phyloP scores from a whole-genome alignment of 2,329 filamentous ascomycete genomes.

The Sphaerostilbella broomeana region DNA sequence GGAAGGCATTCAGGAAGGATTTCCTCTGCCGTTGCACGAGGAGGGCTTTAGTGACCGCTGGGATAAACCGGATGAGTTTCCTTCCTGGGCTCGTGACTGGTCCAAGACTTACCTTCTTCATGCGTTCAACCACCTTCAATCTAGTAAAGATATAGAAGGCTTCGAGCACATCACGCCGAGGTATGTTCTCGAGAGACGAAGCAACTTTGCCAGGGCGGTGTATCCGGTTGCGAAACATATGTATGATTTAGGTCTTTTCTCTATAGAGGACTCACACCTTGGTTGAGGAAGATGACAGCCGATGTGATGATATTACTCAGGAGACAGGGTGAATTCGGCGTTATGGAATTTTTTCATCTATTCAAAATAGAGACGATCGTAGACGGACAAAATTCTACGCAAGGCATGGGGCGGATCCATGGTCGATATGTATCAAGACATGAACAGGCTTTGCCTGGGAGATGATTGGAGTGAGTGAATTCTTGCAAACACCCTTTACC shows the following conservation, averaged over 20 bases:
- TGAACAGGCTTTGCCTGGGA: too few species aligned
- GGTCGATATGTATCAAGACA: too few species aligned
- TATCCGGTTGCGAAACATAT: constrained; percentile 18
- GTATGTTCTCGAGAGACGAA: constrained; percentile 19
- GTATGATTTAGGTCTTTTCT: constrained; percentile 13
- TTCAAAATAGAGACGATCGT: too few species aligned
- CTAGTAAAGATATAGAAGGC: constrained; percentile 3
- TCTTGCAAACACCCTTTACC: too few species aligned
- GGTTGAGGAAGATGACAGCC: not conserved
- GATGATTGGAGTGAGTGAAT: too few species aligned
- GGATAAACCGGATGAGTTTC: not conserved
- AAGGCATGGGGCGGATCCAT: too few species aligned
- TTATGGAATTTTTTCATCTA: too few species aligned
- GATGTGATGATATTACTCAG: too few species aligned
- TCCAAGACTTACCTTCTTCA: constrained; percentile 20
- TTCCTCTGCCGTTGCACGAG: constrained; percentile 4
- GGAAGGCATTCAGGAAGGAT: not conserved
- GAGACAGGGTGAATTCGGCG: too few species aligned
- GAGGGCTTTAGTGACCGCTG: constrained; percentile 5
- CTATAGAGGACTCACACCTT: not conserved
- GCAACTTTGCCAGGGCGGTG: constrained; percentile 20
- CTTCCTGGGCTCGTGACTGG: constrained; percentile 17
- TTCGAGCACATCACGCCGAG: constrained; percentile 15
- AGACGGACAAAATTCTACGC: too few species aligned
- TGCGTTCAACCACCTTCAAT: constrained; percentile 15